Evolutionary conservation across 2,329 filamentous ascomycete species (phyloP).

Genomic region (Aspergillus sp.): DNA sequence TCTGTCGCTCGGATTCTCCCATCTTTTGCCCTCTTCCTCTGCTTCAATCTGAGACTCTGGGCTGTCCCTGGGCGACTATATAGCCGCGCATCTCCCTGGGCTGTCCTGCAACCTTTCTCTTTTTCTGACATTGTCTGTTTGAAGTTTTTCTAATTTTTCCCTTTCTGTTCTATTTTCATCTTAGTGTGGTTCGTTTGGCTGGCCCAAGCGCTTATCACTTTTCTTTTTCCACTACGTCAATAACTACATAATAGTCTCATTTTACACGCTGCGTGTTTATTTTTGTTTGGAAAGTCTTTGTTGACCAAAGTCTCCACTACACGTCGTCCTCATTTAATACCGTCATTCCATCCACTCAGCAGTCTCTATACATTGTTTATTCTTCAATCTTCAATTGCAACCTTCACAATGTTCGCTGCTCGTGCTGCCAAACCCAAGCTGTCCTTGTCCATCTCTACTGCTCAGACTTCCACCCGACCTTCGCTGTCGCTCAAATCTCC

Average conservation of each 20-base stretch:
- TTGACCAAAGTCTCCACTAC: constrained; percentile 28
- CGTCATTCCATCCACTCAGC: not conserved
- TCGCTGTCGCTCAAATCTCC: constrained; percentile 42
- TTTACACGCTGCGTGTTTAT: constrained; percentile 10
- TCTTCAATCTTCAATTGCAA: constrained; percentile 2
- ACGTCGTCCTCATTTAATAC: constrained; percentile 5
- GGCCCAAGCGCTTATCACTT: constrained; percentile 34
- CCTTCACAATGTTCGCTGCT: constrained; percentile 35
- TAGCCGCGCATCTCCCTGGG: constrained; percentile 26
- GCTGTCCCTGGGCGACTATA: constrained; percentile 17
- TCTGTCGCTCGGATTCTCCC: not conserved
- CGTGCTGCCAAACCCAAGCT: constrained; percentile 42
- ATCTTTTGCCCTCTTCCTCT: not conserved
- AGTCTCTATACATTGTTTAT: not conserved
- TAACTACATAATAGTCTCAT: constrained; percentile 18
- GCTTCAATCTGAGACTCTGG: not conserved
- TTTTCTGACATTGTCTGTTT: constrained; percentile 29
- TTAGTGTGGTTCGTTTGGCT: constrained; percentile 34
- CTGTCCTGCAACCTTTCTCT: constrained; percentile 9
- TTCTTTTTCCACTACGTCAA: constrained; percentile 12
- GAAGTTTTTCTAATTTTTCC: constrained; percentile 23
- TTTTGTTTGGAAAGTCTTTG: constrained; percentile 21
- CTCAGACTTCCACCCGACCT: constrained; percentile 29
- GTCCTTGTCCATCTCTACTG: constrained; percentile 40
- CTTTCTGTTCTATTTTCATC: constrained; percentile 30